Evolutionary conservation across 768 basidiomycete species (phyloP).

Genomic region (Tulasnella sp.): DNA sequence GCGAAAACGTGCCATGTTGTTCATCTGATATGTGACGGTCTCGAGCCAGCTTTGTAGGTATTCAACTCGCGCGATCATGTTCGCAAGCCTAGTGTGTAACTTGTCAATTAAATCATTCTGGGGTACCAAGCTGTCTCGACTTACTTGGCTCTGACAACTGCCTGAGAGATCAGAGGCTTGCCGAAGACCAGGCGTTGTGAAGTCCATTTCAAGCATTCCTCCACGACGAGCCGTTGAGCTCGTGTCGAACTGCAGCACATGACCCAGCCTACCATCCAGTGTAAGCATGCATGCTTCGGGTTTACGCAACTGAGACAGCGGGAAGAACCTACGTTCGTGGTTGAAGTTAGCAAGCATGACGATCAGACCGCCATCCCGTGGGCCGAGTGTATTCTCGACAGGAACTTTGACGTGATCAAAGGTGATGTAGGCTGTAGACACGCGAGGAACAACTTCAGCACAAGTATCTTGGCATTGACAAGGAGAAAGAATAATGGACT

Average conservation of each 20-base stretch:
- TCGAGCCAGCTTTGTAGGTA: constrained; percentile 80
- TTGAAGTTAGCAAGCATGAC: constrained; percentile 78
- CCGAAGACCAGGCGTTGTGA: constrained; percentile 58
- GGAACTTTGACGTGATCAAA: constrained; percentile 82
- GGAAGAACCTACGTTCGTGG: constrained; percentile 45
- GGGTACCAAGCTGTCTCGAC: neutral
- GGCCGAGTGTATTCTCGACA: constrained; percentile 75
- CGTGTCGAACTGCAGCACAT: constrained; percentile 67
- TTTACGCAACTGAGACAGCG: neutral
- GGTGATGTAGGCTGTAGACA: constrained; percentile 47
- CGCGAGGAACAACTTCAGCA: too few relatives aligned
- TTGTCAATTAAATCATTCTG: neutral
- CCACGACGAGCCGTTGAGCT: constrained; percentile 56
- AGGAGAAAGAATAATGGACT: constrained; percentile 28
- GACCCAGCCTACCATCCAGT: constrained; percentile 46
- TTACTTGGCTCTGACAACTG: constrained; percentile 74
- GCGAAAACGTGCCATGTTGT: constrained; percentile 52
- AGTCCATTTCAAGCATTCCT: constrained; percentile 64
- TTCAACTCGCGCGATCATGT: constrained; percentile 80
- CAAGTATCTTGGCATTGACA: too few relatives aligned
- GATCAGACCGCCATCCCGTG: constrained; percentile 61
- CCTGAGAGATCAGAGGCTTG: constrained; percentile 56
- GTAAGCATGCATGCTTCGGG: neutral
- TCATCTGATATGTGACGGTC: constrained; percentile 80
- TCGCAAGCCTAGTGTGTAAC: constrained; percentile 38